Conservation (phyloP, 352 stramenopile species). For the Pythium vanterpoolii region DNA sequence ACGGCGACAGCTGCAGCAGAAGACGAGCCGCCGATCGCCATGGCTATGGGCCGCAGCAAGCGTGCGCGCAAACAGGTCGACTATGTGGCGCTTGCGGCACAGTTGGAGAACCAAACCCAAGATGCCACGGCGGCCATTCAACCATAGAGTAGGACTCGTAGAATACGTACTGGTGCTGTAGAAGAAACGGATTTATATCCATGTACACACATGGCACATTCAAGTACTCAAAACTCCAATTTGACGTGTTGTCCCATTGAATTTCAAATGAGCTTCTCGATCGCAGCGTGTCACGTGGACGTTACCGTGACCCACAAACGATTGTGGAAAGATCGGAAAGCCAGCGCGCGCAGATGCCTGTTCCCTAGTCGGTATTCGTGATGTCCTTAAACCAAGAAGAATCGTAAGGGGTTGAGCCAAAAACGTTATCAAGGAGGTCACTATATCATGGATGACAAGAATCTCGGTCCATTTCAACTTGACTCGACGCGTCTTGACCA, state of each 20-base stretch:
- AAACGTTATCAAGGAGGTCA: too few species aligned
- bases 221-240: neutral
- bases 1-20: neutral
- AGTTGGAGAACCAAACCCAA: slow-evolving; percentile 23
- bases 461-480: too few species aligned
- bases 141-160: too few species aligned
- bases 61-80: slow-evolving; percentile 32
- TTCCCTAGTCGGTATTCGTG: neutral
- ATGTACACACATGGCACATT: too few species aligned
- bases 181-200: too few species aligned
- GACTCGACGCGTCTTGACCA: too few species aligned
- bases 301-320: too few species aligned
- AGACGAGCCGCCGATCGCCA: neutral
- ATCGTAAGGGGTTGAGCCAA: neutral
- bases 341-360: neutral
- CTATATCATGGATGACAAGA: too few species aligned
- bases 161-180: too few species aligned
- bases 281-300: neutral
- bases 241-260: neutral
- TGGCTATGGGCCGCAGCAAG: slow-evolving; percentile 22
- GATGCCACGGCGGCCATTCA: neutral
- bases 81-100: slow-evolving; percentile 31
- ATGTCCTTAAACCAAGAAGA: neutral
- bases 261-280: neutral
- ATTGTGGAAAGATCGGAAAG: neutral